Percentiles rank a stretch among this genome's conserved stretches.
phyloP scores from a whole-genome alignment of 345 rosid genomes.

The Carallia brachiata region DNA sequence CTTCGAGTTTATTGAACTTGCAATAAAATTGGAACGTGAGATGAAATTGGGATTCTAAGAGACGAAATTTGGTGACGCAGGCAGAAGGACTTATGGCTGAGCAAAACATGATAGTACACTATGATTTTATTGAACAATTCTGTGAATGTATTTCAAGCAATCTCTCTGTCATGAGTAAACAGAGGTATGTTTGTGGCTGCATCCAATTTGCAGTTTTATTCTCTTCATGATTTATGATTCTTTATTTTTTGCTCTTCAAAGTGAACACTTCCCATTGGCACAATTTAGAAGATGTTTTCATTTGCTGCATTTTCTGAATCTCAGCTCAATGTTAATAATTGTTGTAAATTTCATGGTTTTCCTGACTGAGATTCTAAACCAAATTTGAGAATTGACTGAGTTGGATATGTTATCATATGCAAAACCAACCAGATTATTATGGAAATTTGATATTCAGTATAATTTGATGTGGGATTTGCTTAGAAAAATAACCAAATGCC shows the following conservation, averaged over 20 bases:
- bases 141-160: conserved; percentile 42
- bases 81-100: conserved; percentile 73
- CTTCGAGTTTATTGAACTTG: not conserved
- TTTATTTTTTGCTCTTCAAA: not conserved
- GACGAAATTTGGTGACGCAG: conserved; percentile 35
- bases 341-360: too few species aligned
- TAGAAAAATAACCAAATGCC: too few species aligned
- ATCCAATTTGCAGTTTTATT: not conserved
- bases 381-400: too few species aligned
- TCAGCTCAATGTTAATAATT: too few species aligned
- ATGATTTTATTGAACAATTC: conserved; percentile 55
- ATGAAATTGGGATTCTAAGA: not conserved
- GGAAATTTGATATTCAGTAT: too few species aligned
- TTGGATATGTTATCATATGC: too few species aligned
- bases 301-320: too few species aligned
- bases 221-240: not conserved
- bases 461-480: too few species aligned
- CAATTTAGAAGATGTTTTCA: too few species aligned
- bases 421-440: too few species aligned
- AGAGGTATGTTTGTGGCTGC: conserved; percentile 40
- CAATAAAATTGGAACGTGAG: not conserved
- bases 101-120: conserved; percentile 54
- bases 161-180: conserved; percentile 56
- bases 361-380: too few species aligned
- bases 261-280: too few species aligned